phyloP scores from a whole-genome alignment of 176 grass and related monocot species.

The Eleusine indica region DNA sequence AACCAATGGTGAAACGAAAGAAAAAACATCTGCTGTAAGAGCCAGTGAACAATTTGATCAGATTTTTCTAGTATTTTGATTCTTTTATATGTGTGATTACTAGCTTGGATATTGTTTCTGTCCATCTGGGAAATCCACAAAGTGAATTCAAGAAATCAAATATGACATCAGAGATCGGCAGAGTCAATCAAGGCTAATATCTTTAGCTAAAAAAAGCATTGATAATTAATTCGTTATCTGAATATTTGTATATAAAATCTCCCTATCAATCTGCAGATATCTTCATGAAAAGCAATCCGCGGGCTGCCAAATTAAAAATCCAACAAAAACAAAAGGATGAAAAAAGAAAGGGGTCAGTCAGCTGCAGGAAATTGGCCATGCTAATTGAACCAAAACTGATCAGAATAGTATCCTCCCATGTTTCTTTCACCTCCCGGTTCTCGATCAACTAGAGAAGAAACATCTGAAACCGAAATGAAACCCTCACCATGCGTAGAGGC shows the following conservation, averaged over 20 bases:
- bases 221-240: background rate
- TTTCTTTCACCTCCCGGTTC: background rate
- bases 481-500: constrained; percentile 65
- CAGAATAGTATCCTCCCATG: background rate
- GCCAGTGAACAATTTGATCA: background rate
- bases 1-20: too few relatives aligned
- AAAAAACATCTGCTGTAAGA: background rate
- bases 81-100: background rate
- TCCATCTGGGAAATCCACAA: background rate
- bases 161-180: background rate
- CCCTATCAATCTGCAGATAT: background rate
- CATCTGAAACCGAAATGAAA: background rate
- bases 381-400: background rate
- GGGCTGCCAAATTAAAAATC: background rate
- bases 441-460: background rate
- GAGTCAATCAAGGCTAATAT: background rate
- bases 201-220: background rate
- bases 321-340: background rate
- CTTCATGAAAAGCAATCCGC: background rate
- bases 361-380: background rate
- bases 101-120: background rate
- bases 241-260: too few relatives aligned
- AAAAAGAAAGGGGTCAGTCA: background rate
- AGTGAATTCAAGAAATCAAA: background rate
- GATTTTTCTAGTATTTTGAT: background rate